Percentiles rank a stretch among this genome's conserved stretches.
Evolutionary conservation across 2,329 filamentous ascomycete species (phyloP).

Genomic region (Aureobasidium sp.): DNA sequence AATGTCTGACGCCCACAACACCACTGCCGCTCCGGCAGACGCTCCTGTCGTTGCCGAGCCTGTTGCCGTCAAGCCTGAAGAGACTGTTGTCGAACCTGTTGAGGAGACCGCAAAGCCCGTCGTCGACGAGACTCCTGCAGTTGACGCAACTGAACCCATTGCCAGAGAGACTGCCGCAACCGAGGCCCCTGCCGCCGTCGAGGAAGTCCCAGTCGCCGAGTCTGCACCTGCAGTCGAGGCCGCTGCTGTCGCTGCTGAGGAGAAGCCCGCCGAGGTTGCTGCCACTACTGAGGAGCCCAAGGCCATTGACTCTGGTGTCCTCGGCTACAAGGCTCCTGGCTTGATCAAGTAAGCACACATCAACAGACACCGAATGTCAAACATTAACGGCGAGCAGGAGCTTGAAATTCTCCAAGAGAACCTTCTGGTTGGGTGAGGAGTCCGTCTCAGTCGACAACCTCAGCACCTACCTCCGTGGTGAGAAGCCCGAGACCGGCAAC

Average conservation of each 20-base stretch:
- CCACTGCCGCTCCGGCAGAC: constrained; percentile 15
- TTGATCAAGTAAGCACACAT: constrained; percentile 70
- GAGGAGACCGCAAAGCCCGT: constrained; percentile 11
- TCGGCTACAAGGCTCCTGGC: constrained; percentile 85
- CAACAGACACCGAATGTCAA: constrained; percentile 15
- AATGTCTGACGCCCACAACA: constrained; percentile 24
- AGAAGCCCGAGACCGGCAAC: constrained; percentile 77
- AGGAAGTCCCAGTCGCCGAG: constrained; percentile 29
- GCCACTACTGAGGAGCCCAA: constrained; percentile 40
- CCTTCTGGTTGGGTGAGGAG: constrained; percentile 64
- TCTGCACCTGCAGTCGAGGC: constrained; percentile 31
- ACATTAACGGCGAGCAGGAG: constrained; percentile 50
- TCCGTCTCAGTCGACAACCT: constrained; percentile 68
- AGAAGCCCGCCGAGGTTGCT: constrained; percentile 20
- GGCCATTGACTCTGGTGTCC: constrained; percentile 62
- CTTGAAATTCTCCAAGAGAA: constrained; percentile 84
- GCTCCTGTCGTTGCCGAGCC: constrained; percentile 15
- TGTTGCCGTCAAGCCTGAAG: constrained; percentile 13
- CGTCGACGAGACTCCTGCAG: constrained; percentile 15
- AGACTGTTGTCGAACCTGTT: constrained; percentile 14
- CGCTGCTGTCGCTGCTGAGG: constrained; percentile 31
- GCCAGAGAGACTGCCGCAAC: constrained; percentile 6
- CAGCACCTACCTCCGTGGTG: constrained; percentile 69
- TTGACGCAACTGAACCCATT: constrained; percentile 1
- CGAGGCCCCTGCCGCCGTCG: constrained; percentile 29